Evolutionary conservation across 2,329 filamentous ascomycete genomes (phyloP).

Genomic region (Trichophyton mentagrophytes): DNA sequence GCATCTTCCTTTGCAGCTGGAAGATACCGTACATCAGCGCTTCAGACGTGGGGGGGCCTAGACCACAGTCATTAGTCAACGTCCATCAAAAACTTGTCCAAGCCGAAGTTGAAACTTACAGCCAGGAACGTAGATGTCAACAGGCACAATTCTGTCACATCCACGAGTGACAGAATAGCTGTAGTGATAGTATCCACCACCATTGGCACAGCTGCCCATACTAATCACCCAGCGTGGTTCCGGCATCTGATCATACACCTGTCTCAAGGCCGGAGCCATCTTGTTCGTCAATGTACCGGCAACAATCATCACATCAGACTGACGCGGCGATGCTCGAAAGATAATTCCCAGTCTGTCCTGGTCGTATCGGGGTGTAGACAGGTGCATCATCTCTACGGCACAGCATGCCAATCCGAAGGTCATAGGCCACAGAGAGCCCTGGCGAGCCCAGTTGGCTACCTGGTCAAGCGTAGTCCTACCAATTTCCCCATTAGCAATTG

Average conservation of each 20-base stretch:
- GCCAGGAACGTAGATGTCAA: conserved; percentile 73
- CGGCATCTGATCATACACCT: conserved; percentile 92
- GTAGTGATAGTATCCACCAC: conserved; percentile 81
- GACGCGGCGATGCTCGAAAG: conserved; percentile 72
- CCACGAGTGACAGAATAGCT: conserved; percentile 67
- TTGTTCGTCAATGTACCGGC: conserved; percentile 85
- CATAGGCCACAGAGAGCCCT: conserved; percentile 83
- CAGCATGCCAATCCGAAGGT: conserved; percentile 86
- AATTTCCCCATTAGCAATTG: neutral
- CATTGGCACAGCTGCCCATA: conserved; percentile 78
- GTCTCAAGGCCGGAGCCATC: conserved; percentile 78
- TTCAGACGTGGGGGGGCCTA: conserved; percentile 42
- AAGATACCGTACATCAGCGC: conserved; percentile 55
- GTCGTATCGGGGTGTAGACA: conserved; percentile 80
- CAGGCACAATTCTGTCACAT: conserved; percentile 68
- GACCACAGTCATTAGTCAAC: conserved; percentile 21
- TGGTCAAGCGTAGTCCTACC: conserved; percentile 46
- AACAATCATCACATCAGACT: conserved; percentile 85
- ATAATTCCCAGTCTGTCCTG: conserved; percentile 80
- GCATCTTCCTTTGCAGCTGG: conserved; percentile 69
- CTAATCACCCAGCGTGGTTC: conserved; percentile 80
- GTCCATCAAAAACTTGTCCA: neutral
- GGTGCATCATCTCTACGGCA: conserved; percentile 88
- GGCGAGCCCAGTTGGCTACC: conserved; percentile 76
- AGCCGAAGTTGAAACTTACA: conserved; percentile 41